Evolutionary conservation across 2,329 filamentous ascomycete genomes (phyloP).

Genomic region (Verticillium klebahnii): DNA sequence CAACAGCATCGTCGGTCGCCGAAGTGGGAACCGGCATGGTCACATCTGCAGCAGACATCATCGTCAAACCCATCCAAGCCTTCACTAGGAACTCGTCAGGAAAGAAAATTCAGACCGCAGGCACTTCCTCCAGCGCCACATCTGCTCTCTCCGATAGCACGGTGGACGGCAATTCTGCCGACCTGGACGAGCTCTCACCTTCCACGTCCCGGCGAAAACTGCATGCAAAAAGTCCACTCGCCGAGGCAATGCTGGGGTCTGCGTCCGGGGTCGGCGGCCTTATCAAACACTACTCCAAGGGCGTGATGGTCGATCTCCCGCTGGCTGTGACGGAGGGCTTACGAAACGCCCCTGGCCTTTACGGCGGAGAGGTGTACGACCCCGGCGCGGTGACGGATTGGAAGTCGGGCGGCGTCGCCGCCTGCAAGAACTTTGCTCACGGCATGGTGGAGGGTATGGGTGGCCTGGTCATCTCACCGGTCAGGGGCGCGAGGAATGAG

Average conservation of each 20-base stretch:
- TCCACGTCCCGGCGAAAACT: background rate
- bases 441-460: slow-evolving; percentile 40
- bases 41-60: slow-evolving; percentile 8
- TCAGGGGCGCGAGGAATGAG: slow-evolving; percentile 30
- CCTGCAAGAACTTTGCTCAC: slow-evolving; percentile 37
- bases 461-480: slow-evolving; percentile 36
- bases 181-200: background rate
- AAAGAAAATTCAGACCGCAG: background rate
- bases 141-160: background rate
- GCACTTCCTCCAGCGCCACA: background rate
- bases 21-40: slow-evolving; percentile 10
- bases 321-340: slow-evolving; percentile 46
- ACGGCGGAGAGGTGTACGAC: slow-evolving; percentile 38
- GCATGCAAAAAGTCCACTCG: background rate
- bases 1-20: slow-evolving; percentile 10
- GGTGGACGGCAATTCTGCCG: background rate
- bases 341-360: slow-evolving; percentile 45
- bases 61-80: slow-evolving; percentile 5
- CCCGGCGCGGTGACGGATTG: slow-evolving; percentile 35
- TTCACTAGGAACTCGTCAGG: slow-evolving; percentile 1
- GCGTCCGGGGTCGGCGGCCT: slow-evolving; percentile 7
- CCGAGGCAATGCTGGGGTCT: slow-evolving; percentile 4
- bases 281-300: slow-evolving; percentile 28
- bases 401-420: slow-evolving; percentile 35
- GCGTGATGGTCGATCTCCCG: slow-evolving; percentile 36